Percentiles rank a stretch among this genome's conserved stretches.
These are phyloP conservation scores for Fusarium sp. DNA, from an alignment of 2,329 filamentous ascomycete species.

Conservation along the genomic window DNA sequence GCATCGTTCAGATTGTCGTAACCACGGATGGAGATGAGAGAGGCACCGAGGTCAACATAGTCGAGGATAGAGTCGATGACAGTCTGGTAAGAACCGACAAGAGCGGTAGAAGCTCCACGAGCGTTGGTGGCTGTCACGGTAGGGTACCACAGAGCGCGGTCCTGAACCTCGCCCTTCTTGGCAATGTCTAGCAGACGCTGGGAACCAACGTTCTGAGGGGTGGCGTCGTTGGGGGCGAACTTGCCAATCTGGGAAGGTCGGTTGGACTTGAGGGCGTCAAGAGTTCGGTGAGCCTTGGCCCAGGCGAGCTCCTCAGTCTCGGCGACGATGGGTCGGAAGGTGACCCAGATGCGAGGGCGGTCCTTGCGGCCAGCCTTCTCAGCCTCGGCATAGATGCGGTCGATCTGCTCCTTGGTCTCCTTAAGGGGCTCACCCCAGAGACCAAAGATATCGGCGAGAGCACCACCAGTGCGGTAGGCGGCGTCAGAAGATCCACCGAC, in stretches of 20 bases:
- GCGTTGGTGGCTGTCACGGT: conserved; percentile 72
- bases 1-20: conserved; percentile 72
- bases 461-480: conserved; percentile 69
- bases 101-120: conserved; percentile 68
- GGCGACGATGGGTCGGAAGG: conserved; percentile 70
- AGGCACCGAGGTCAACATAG: conserved; percentile 67
- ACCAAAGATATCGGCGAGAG: conserved; percentile 71
- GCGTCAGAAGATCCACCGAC: conserved; percentile 70
- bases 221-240: conserved; percentile 21
- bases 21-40: conserved; percentile 70
- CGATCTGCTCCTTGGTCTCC: conserved; percentile 73
- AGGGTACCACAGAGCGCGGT: conserved; percentile 72
- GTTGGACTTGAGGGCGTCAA: conserved; percentile 63
- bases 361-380: conserved; percentile 68
- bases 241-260: conserved; percentile 51
- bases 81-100: conserved; percentile 67
- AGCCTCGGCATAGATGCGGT: conserved; percentile 69
- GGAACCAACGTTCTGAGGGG: conserved; percentile 69
- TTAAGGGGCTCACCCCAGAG: conserved; percentile 74
- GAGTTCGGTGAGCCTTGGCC: conserved; percentile 68
- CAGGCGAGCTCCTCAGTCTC: conserved; percentile 73
- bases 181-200: conserved; percentile 70
- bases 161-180: conserved; percentile 66
- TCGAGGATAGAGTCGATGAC: conserved; percentile 66
- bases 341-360: conserved; percentile 71